Evolutionary conservation across 2,329 filamentous ascomycete genomes (phyloP), one percentile per base, ranked within the genome.

Genomic region (Dryadomyces quercus-mongolicae): DNA sequence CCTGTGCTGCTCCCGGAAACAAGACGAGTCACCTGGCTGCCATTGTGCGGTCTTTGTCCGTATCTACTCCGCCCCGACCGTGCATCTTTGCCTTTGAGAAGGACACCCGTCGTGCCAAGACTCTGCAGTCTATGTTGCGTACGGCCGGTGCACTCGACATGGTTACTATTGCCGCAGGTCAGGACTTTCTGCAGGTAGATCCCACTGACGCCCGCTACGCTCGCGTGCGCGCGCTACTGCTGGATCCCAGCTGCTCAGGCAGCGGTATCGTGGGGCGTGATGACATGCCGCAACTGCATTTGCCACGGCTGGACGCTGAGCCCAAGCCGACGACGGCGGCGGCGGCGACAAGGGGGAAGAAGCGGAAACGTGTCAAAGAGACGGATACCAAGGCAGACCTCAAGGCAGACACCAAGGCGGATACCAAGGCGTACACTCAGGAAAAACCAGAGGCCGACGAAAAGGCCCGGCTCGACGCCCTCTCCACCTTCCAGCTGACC

Each of bases 191-290:
- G 15, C 83, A 82, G 52, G 77, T 88, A 5, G 78, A 92, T 56
- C 88, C 90, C 0, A 60, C 68, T 1, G 75, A 80, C 1, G 67
- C 73, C 2, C 74, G 77, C 49, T 92, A 85, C 62, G 70, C 70
- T 49, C 72, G 81, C n/a, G 88, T 96, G n/a, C 81, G 82, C 0
- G 86, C 85, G 8, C 73, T 98, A 44, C 75, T 98, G 0, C 76
- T 98, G 2, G 93, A 98, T 65, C 93, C 93, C 0, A 95, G 89
- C 65, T 98, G 93, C 66, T 96, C 91, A 1, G 93, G 93, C 0
- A 96, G 89, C 65, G 93, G 93, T 1, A 98, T 98, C 54, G 82
- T 96, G 22, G 88, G 91, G 2, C 80, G 93, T 20, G 90, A 96
- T 61, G 87, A 90, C 48, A 80, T 84, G 66, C 82, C 88, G 5